phyloP scores from a whole-genome alignment of 345 rosid genomes.

The Hibiscus syriacus region DNA sequence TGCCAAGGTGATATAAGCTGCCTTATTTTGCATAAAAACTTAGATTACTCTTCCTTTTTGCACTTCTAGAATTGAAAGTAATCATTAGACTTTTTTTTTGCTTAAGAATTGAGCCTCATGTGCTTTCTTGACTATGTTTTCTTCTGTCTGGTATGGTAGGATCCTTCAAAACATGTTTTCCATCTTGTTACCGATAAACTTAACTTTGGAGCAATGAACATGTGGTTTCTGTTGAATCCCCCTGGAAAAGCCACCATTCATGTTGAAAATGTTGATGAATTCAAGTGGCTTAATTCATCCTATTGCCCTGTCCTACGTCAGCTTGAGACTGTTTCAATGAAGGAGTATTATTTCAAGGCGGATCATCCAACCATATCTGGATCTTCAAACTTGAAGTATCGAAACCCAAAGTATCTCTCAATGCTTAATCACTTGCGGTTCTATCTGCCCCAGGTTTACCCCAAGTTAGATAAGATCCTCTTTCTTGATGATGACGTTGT shows the following conservation, averaged over 20 bases:
- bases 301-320: too few relatives aligned
- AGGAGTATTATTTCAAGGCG: constrained; percentile 93
- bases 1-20: constrained; percentile 59
- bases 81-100: background rate
- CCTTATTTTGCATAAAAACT: background rate
- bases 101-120: background rate
- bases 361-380: constrained; percentile 85
- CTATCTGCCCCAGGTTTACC: too few relatives aligned
- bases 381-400: constrained; percentile 82
- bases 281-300: too few relatives aligned
- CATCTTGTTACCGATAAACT: constrained; percentile 95
- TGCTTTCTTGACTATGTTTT: constrained; percentile 7
- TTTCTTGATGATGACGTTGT: too few relatives aligned
- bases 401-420: constrained; percentile 96
- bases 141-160: constrained; percentile 40
- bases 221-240: constrained; percentile 98
- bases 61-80: background rate
- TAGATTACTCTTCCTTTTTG: background rate
- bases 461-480: too few relatives aligned
- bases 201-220: constrained; percentile 94
- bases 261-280: too few relatives aligned
- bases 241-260: too few relatives aligned
- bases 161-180: constrained; percentile 90
- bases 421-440: too few relatives aligned
- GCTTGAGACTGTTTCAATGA: constrained; percentile 91